Conservation (phyloP, 176 grass and related monocot genomes). For the Puya raimondii region DNA sequence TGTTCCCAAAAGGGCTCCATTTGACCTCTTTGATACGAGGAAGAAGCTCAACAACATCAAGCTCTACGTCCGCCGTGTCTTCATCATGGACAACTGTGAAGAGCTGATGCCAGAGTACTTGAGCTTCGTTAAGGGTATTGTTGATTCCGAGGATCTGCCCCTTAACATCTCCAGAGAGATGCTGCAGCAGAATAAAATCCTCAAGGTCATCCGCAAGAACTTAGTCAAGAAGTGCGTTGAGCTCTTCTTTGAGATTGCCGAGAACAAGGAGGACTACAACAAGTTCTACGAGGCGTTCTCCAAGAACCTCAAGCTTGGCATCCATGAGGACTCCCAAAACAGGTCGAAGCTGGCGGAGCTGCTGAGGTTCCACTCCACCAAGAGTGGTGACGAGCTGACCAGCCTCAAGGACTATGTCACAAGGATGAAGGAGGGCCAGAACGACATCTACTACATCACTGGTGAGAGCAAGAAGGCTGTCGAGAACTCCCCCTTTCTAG, state of each 20-base stretch:
- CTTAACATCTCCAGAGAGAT: constrained; percentile 95
- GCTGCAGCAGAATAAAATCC: constrained; percentile 98
- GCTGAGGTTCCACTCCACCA: constrained; percentile 90
- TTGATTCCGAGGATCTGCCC: constrained; percentile 97
- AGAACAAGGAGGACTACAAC: constrained; percentile 99
- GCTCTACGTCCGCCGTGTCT: constrained; percentile 81
- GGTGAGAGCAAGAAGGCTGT: constrained; percentile 99
- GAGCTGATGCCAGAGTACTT: constrained; percentile 89
- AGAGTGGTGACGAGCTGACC: constrained; percentile 94
- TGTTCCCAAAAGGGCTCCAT: constrained; percentile 87
- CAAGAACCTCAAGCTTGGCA: constrained; percentile 94
- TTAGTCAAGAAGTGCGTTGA: constrained; percentile 91
- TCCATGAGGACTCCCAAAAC: constrained; percentile 81
- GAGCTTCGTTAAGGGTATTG: constrained; percentile 91
- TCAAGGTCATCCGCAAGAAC: constrained; percentile 94
- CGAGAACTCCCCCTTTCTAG: constrained; percentile 93
- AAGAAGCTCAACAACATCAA: constrained; percentile 99
- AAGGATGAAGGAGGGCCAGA: constrained; percentile 99
- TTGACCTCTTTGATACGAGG: constrained; percentile 89
- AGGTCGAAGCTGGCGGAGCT: constrained; percentile 83
- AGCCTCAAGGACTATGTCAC: constrained; percentile 98
- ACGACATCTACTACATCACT: constrained; percentile 89
- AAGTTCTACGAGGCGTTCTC: constrained; percentile 99
- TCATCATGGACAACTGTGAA: constrained; percentile 99
- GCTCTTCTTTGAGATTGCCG: constrained; percentile 96